Evolutionary conservation across 2,329 filamentous ascomycete species (phyloP).

Genomic region (Exserohilum rostratum): DNA sequence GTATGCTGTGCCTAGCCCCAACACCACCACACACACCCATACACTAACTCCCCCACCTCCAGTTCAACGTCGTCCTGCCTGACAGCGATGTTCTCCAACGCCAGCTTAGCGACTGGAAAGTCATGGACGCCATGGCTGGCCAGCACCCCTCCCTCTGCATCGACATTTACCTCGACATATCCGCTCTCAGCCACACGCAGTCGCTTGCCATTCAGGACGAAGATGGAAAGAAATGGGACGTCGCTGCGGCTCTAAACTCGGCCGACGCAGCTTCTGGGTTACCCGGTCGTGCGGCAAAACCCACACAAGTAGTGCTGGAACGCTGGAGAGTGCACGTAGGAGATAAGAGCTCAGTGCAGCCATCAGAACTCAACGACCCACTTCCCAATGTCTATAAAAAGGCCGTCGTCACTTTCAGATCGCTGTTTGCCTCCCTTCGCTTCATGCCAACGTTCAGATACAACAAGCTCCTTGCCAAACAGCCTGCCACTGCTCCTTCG

Average conservation of each 20-base stretch:
- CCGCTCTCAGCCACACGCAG: slow-evolving; percentile 79
- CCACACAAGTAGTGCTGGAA: slow-evolving; percentile 82
- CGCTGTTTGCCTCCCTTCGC: slow-evolving; percentile 80
- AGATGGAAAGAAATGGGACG: slow-evolving; percentile 90
- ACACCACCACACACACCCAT: neutral
- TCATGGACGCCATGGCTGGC: slow-evolving; percentile 75
- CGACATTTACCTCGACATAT: slow-evolving; percentile 85
- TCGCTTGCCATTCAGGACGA: slow-evolving; percentile 88
- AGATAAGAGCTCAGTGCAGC: slow-evolving; percentile 61
- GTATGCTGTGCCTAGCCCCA: slow-evolving; percentile 58
- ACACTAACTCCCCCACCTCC: slow-evolving; percentile 17
- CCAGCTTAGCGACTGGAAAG: slow-evolving; percentile 81
- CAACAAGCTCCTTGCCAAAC: slow-evolving; percentile 74
- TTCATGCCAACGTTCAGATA: slow-evolving; percentile 88
- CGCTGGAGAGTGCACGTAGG: slow-evolving; percentile 88
- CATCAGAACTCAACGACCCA: slow-evolving; percentile 61
- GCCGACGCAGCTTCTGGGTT: slow-evolving; percentile 59
- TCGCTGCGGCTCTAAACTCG: slow-evolving; percentile 77
- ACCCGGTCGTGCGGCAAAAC: slow-evolving; percentile 51
- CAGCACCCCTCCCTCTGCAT: slow-evolving; percentile 84
- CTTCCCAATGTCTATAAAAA: slow-evolving; percentile 96
- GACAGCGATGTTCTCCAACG: slow-evolving; percentile 88
- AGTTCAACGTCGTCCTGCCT: slow-evolving; percentile 96
- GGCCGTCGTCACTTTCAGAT: slow-evolving; percentile 91
- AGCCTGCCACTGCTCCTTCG: slow-evolving; percentile 64